phyloP scores from a whole-genome alignment of 495 filamentous ascomycete species.

The Talaromyces borbonicus region DNA sequence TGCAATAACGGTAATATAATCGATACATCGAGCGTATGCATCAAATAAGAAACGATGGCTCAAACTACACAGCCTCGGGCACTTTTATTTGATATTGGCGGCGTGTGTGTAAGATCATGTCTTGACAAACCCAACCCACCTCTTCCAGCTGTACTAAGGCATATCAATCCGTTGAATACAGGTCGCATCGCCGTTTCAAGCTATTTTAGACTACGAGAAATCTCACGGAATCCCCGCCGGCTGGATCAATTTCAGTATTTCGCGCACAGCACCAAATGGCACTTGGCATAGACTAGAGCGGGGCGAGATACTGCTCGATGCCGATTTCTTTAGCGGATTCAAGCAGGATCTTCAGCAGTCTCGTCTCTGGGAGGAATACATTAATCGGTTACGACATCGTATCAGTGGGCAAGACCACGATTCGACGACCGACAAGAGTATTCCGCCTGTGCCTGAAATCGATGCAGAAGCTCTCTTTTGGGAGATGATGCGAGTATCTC shows the following conservation, averaged over 20 bases:
- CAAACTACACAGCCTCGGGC: constrained; percentile 52
- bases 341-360: constrained; percentile 58
- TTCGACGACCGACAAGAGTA: constrained; percentile 13
- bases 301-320: constrained; percentile 62
- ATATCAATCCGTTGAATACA: constrained; percentile 20
- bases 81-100: constrained; percentile 91
- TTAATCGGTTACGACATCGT: constrained; percentile 26
- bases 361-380: constrained; percentile 55
- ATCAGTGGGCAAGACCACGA: constrained; percentile 21
- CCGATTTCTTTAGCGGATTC: constrained; percentile 68
- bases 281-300: constrained; percentile 80
- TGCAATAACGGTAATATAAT: neutral
- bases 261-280: constrained; percentile 63
- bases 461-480: constrained; percentile 79
- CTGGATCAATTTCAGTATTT: constrained; percentile 88
- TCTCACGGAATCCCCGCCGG: constrained; percentile 64
- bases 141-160: neutral
- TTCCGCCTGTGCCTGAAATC: constrained; percentile 59
- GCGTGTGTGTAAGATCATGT: constrained; percentile 69
- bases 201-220: constrained; percentile 81
- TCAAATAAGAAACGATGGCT: constrained; percentile 30
- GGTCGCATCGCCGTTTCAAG: constrained; percentile 87
- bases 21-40: too few relatives aligned
- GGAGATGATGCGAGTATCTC: constrained; percentile 77
- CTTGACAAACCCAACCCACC: neutral